Evolutionary conservation across 352 stramenopile species (phyloP).

Genomic region (Achlya hypogyna): DNA sequence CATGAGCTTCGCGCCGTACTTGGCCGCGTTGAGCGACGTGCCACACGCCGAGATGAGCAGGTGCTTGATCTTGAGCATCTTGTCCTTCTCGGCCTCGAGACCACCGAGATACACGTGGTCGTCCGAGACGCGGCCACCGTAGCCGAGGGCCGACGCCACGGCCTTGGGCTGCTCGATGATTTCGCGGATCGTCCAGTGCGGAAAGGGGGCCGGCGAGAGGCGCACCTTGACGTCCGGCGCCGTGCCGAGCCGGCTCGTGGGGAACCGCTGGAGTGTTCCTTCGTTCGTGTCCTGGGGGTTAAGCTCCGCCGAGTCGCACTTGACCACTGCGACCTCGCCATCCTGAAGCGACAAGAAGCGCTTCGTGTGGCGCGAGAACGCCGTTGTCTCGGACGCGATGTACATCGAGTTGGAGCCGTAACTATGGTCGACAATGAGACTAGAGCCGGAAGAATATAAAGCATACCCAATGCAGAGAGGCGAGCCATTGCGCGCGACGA

Average conservation of each 20-base stretch:
- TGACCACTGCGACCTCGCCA: conserved; percentile 92
- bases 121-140: conserved; percentile 89
- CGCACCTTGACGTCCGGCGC: conserved; percentile 92
- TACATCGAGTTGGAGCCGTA: conserved; percentile 92
- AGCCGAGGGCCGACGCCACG: conserved; percentile 89
- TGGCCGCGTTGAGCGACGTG: conserved; percentile 91
- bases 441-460: neutral
- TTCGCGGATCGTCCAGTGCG: conserved; percentile 95
- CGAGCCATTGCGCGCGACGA: conserved; percentile 96
- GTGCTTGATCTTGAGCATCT: conserved; percentile 88
- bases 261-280: conserved; percentile 72
- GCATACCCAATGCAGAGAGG: conserved; percentile 76
- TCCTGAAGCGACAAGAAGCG: conserved; percentile 97
- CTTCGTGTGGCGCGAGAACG: conserved; percentile 93
- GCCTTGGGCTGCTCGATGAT: conserved; percentile 96
- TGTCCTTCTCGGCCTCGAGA: conserved; percentile 86
- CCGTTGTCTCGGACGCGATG: conserved; percentile 93
- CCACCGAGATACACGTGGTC: conserved; percentile 92
- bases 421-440: neutral
- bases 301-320: conserved; percentile 87
- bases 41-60: conserved; percentile 93
- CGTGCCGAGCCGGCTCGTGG: conserved; percentile 81
- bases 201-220: conserved; percentile 89
- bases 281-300: conserved; percentile 74
- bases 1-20: conserved; percentile 93